Base-by-base conservation (phyloP, 768 basidiomycete species). In the Ephemerocybe angulata region DNA sequence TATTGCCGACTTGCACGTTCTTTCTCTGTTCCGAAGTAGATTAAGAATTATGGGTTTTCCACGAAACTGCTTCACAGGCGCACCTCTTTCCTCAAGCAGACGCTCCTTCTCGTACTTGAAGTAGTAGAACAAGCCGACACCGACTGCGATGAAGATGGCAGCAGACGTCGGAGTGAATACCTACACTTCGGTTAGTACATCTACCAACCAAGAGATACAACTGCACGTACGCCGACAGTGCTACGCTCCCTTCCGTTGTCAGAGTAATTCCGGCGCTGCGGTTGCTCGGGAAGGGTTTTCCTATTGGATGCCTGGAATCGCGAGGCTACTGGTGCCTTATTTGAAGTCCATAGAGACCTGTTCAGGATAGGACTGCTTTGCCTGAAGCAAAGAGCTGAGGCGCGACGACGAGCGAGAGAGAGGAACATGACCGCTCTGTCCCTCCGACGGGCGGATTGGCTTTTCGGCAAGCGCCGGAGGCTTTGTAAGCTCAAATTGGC, bases 131-230 rank as follows among this genome's bases (percentile, higher is more conserved):
- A 99, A 76, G 2, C 86, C 94, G 11, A 80, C 72, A 1, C 94
- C 94, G 6, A 92, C 87, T 1, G 80, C 73, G n/a, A 96, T 69
- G 68, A 99, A 97, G 21, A 98, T 63, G 0, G 78, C 85, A 0
- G 91, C 95, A 1, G 94, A 86, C 50, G 76, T 79, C 25, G 93
- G 93, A 2, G 93, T 94, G 67, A 98, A 97, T n/a, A 92, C 90
- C 95, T 98, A 61, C 29, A 31, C 4, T 35, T 29, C 52, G 29
- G 27, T 29, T 28, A 25, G 57, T 24, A 57, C 19, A 28, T 28
- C 25, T 51, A 22, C 33, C 13, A 57, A 65, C 58, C 5, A 50
- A 31, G 1, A 13, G 2, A n/a, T 30, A 31, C 4, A n/a, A 30
- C 15, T 28, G 12, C 21, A 17, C 52, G 7, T 62, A 72, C 73